Evolutionary conservation across 176 grass and related monocot species (phyloP), one percentile per base, ranked within the genome.

Genomic region (Carex myosuroides): DNA sequence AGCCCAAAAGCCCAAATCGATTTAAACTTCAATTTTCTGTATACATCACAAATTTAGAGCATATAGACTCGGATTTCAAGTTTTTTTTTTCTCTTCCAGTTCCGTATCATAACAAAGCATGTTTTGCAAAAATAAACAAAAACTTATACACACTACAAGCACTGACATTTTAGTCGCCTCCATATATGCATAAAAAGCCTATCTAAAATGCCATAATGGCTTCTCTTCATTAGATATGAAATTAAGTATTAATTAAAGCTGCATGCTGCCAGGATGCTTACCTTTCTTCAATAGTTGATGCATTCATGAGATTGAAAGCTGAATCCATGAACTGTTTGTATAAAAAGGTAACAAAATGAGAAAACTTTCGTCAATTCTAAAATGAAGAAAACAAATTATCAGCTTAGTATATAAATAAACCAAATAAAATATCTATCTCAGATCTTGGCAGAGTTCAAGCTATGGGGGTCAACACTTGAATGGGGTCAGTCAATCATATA

Each of bases 301-400:
- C 81, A 24, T 70, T 88, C 86, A 84, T 70, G 32, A 60, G 41
- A 67, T 84, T 84, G 48, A 84, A 33, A 61, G 86, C 86, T 60
- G 86, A 88, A 88, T 88, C 86, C 86, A 88, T 88, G 16, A 88
- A 50, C 86, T 88, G 69, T 70, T 83, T 44, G 67, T 29, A 67
- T 24, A 70, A 58, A 71, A 3, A 44, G 44, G 46, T 6, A 75
- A 75, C 2, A 74, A 74, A 46, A 24, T 50, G 42, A 73, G n/a
- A 22, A 81, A 62, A 72, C 18, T 42, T 42, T 42, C 6, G 7
- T 42, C 41, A 42, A 42, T 8, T 8, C 41, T 5, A 74, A 74
- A 50, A 52, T 53, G 44, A 75, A 53, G 20, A 26, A 81, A 63
- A 73, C 12, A 48, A 26, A 41, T 32, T 65, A 55, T 77, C 48